Evolutionary conservation across 352 stramenopile genomes (phyloP).

Genomic region (Phytophthora pini): DNA sequence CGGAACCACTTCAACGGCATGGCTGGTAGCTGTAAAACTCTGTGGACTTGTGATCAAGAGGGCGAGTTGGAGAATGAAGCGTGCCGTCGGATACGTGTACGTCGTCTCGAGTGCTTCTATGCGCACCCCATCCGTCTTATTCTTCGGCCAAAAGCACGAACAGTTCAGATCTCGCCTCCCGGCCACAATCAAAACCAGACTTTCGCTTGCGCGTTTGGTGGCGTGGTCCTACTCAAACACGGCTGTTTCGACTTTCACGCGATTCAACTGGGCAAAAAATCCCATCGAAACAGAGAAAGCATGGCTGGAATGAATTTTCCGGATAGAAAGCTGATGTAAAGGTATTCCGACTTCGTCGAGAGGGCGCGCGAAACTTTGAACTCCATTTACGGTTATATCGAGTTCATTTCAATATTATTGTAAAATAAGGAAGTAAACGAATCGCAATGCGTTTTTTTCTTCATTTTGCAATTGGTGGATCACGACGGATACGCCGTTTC

Average conservation of each 20-base stretch:
- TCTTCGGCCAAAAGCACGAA: slow-evolving; percentile 18
- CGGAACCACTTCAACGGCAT: slow-evolving; percentile 42
- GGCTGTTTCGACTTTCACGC: slow-evolving; percentile 26
- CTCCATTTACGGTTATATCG: background rate
- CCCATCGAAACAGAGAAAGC: slow-evolving; percentile 4
- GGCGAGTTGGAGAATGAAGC: slow-evolving; percentile 26
- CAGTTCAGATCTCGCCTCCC: slow-evolving; percentile 16
- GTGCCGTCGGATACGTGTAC: background rate
- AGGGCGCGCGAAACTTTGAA: background rate
- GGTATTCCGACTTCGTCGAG: background rate
- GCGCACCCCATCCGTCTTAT: slow-evolving; percentile 26
- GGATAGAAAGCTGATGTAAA: background rate
- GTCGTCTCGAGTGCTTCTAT: slow-evolving; percentile 9
- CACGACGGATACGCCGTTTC: too few species aligned
- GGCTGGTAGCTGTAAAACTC: background rate
- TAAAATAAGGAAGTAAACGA: slow-evolving; percentile 5
- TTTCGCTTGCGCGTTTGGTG: slow-evolving; percentile 23
- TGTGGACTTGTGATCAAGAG: slow-evolving; percentile 19
- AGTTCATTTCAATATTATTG: background rate
- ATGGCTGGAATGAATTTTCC: background rate
- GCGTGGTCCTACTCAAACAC: slow-evolving; percentile 18
- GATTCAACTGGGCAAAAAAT: background rate
- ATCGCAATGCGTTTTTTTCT: background rate
- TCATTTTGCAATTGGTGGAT: too few species aligned
- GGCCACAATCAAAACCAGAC: slow-evolving; percentile 15